Conservation (phyloP, 768 basidiomycete genomes). For the Mycena amicta region DNA sequence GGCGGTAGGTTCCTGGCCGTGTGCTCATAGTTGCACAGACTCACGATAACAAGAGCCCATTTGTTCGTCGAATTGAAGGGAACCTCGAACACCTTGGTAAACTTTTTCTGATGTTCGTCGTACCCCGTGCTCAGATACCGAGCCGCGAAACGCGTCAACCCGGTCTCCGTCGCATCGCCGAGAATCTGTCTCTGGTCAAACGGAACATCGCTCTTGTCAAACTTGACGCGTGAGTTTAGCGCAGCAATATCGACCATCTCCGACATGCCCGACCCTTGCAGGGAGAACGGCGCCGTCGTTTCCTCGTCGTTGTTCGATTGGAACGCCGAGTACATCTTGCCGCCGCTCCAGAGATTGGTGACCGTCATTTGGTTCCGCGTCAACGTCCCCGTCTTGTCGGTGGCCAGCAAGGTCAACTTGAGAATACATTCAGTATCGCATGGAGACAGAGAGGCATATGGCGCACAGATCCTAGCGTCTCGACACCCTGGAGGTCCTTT, state of each 20-base stretch:
- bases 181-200: constrained; percentile 64
- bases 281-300: constrained; percentile 51
- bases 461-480: constrained; percentile 52
- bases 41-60: constrained; percentile 70
- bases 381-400: constrained; percentile 73
- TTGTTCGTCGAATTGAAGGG: constrained; percentile 77
- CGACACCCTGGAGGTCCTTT: constrained; percentile 73
- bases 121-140: constrained; percentile 53
- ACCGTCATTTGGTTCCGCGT: constrained; percentile 78
- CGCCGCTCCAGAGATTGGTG: constrained; percentile 67
- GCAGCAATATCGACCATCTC: constrained; percentile 67
- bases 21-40: constrained; percentile 24
- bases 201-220: constrained; percentile 63
- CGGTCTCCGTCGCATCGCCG: constrained; percentile 79
- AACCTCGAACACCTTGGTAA: constrained; percentile 70
- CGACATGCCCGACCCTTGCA: constrained; percentile 58
- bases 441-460: constrained; percentile 46
- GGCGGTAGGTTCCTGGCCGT: neutral
- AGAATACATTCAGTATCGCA: constrained; percentile 11
- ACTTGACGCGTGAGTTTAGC: constrained; percentile 71
- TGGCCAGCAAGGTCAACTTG: constrained; percentile 65
- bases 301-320: constrained; percentile 72
- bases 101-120: constrained; percentile 51
- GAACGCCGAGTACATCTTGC: constrained; percentile 65
- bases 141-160: constrained; percentile 67